These are phyloP conservation scores for Verticillium albo-atrum DNA, from an alignment of 2,329 filamentous ascomycete genomes.

Conservation along the genomic window DNA sequence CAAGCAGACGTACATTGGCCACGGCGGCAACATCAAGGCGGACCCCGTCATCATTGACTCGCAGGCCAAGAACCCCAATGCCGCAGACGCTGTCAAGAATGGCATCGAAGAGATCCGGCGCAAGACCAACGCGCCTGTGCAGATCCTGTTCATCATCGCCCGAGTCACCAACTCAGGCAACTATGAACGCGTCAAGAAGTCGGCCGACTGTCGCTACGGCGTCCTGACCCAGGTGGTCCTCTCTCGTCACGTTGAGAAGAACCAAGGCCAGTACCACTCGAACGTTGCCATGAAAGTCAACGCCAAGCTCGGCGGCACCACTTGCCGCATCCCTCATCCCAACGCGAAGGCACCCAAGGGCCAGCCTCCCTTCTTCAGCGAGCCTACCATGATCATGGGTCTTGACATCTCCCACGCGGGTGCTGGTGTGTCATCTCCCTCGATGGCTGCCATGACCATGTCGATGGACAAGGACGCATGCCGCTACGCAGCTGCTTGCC, in stretches of 20 bases:
- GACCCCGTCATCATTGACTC: conserved; percentile 25
- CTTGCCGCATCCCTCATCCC: conserved; percentile 38
- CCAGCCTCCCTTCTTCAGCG: conserved; percentile 33
- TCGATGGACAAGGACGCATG: conserved; percentile 67
- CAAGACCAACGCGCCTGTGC: conserved; percentile 52
- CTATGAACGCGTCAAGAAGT: conserved; percentile 88
- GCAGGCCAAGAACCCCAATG: conserved; percentile 26
- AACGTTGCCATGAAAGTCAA: conserved; percentile 98
- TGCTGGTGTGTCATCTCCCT: conserved; percentile 59
- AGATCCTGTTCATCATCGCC: conserved; percentile 78
- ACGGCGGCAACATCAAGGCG: conserved; percentile 37
- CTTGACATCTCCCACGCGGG: conserved; percentile 85
- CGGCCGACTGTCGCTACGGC: conserved; percentile 79
- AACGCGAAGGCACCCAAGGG: conserved; percentile 14
- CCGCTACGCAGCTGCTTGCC: conserved; percentile 72
- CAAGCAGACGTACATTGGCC: conserved; percentile 37
- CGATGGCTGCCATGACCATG: conserved; percentile 83
- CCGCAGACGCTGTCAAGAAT: conserved; percentile 48
- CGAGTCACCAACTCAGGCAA: conserved; percentile 63
- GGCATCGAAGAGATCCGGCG: conserved; percentile 53
- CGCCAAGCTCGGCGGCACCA: conserved; percentile 85
- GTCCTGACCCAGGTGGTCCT: conserved; percentile 82
- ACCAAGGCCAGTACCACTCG: conserved; percentile 78
- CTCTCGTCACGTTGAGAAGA: conserved; percentile 61
- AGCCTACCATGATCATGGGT: conserved; percentile 60